Evolutionary conservation across 805 yeast genomes (phyloP).

Genomic region (Saccharomycopsis babjevae): DNA sequence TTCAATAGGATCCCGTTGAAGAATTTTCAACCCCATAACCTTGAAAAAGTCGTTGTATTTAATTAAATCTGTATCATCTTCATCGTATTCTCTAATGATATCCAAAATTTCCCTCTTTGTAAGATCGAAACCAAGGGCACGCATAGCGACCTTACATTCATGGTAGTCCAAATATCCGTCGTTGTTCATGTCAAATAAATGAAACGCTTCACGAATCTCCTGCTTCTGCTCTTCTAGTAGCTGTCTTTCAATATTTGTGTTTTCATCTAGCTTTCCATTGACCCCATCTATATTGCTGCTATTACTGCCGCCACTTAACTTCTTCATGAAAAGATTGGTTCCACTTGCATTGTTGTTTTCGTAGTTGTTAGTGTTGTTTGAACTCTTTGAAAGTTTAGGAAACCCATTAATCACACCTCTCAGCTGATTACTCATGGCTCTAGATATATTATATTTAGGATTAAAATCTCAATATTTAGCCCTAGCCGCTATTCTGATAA

Average conservation of each 20-base stretch:
- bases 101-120: constrained; percentile 65
- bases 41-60: constrained; percentile 74
- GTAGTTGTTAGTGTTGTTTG: neutral
- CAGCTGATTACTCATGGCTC: neutral
- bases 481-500: neutral
- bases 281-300: neutral
- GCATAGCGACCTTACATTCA: constrained; percentile 84
- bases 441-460: neutral
- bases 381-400: neutral
- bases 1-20: constrained; percentile 84
- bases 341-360: neutral
- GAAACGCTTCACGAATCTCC: constrained; percentile 87
- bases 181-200: constrained; percentile 82
- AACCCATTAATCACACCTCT: neutral
- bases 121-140: constrained; percentile 87
- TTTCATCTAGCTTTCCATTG: neutral
- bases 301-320: neutral
- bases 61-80: constrained; percentile 62
- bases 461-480: neutral
- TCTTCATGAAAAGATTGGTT: neutral
- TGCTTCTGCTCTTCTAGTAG: constrained; percentile 79
- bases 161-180: constrained; percentile 90
- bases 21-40: constrained; percentile 70
- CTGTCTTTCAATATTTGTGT: constrained; percentile 39
- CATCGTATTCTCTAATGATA: constrained; percentile 71